Conservation (phyloP, 2,329 filamentous ascomycete genomes). For the Lasiodiplodia gonubiensis region DNA sequence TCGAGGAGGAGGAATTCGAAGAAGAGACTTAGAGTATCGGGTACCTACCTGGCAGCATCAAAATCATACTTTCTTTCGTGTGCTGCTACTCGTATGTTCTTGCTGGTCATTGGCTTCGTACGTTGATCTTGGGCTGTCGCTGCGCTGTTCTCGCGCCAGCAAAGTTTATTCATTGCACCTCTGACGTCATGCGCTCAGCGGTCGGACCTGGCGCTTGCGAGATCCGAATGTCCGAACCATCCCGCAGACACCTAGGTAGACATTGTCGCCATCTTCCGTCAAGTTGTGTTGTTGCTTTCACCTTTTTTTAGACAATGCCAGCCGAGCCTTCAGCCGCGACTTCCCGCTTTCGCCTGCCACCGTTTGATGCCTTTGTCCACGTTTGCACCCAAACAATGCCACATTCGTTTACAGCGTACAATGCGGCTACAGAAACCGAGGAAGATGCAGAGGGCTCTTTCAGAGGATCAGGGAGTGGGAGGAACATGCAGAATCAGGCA, state of each 20-base stretch:
- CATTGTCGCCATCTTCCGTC: no score
- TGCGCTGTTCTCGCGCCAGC: neutral
- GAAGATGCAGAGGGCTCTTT: neutral
- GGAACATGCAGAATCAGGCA: neutral
- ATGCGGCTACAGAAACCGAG: neutral
- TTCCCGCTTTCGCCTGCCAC: neutral
- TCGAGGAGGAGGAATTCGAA: conserved; percentile 30
- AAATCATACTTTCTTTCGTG: neutral
- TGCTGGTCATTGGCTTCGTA: neutral
- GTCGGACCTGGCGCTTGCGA: neutral
- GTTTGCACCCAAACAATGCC: neutral
- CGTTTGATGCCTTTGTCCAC: neutral
- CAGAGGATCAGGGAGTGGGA: neutral
- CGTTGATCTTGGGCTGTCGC: neutral
- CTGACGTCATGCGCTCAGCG: no score
- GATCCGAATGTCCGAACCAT: no score
- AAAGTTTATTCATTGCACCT: no score
- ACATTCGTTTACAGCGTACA: neutral
- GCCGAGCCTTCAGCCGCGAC: neutral
- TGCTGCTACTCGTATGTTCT: neutral
- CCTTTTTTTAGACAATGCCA: no score
- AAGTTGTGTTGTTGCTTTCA: no score
- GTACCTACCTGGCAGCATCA: no score
- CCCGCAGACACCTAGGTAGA: no score
- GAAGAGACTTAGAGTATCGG: conserved; percentile 26